These are phyloP conservation scores for Didymella sp. DNA, from an alignment of 2,329 filamentous ascomycete genomes.

Conservation along the genomic window DNA sequence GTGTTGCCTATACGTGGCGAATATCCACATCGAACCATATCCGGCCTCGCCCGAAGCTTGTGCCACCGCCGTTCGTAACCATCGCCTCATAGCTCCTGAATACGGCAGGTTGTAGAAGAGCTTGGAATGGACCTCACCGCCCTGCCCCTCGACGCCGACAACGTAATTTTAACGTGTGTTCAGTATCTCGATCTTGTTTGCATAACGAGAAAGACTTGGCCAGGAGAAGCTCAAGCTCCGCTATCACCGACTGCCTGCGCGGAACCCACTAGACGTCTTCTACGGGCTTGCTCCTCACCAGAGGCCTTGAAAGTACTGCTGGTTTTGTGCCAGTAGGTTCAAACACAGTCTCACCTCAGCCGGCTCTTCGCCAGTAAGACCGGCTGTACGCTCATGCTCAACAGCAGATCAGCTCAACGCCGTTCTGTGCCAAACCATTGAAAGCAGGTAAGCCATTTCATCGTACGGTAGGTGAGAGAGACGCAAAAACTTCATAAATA, in stretches of 20 bases:
- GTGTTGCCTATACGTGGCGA: slow-evolving; percentile 15
- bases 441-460: background rate
- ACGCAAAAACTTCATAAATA: background rate
- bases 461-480: no score
- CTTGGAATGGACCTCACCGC: slow-evolving; percentile 9
- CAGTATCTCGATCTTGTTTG: background rate
- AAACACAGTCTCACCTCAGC: background rate
- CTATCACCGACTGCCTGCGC: background rate
- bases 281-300: background rate
- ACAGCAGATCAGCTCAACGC: background rate
- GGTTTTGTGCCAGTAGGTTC: background rate
- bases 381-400: background rate
- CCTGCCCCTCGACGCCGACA: background rate
- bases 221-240: background rate
- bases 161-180: background rate
- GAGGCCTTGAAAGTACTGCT: background rate
- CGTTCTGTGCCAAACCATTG: background rate
- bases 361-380: background rate
- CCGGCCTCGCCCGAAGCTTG: slow-evolving; percentile 1
- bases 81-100: background rate
- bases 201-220: background rate
- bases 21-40: slow-evolving; percentile 3
- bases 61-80: slow-evolving; percentile 1
- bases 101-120: slow-evolving; percentile 13
- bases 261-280: background rate